These are phyloP conservation scores for Gypsophila paniculata DNA, from an alignment of 179 eudicot species.

Conservation along the genomic window DNA sequence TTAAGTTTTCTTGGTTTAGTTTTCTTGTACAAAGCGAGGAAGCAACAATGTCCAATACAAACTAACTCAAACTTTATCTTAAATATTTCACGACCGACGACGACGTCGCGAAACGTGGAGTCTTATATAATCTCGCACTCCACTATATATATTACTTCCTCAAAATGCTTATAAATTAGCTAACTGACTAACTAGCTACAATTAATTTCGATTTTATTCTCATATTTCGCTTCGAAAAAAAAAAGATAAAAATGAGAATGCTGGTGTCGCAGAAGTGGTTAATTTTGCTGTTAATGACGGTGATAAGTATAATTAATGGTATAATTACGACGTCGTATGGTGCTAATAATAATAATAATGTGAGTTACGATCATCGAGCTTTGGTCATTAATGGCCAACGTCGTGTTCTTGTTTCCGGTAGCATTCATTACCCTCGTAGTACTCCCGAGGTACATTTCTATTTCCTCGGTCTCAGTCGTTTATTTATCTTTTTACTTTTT, in stretches of 20 bases:
- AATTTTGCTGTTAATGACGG: slow-evolving; percentile 11
- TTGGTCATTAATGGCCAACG: slow-evolving; percentile 80
- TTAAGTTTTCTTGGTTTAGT: background rate
- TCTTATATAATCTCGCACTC: background rate
- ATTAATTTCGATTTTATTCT: too few relatives aligned
- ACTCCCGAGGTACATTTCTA: slow-evolving; percentile 60
- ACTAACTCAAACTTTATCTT: slow-evolving; percentile 12
- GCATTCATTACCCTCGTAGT: slow-evolving; percentile 97
- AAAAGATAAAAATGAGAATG: slow-evolving; percentile 5
- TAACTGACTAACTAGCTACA: too few relatives aligned
- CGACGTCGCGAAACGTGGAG: too few relatives aligned
- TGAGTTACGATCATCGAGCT: slow-evolving; percentile 83
- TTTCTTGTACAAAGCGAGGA: background rate
- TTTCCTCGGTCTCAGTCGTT: background rate
- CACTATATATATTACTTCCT: background rate
- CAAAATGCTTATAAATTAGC: background rate
- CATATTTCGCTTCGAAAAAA: background rate
- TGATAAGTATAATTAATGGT: slow-evolving; percentile 8
- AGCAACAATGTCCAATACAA: too few relatives aligned
- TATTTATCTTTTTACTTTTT: background rate
- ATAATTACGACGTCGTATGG: slow-evolving; percentile 39
- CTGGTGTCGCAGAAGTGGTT: background rate
- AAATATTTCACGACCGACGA: too few relatives aligned
- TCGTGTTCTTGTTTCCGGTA: slow-evolving; percentile 72
- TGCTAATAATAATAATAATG: slow-evolving; percentile 46